phyloP scores from a whole-genome alignment of 1,284 basidiomycete genomes.

The Pseudozyma tsukubaensis region DNA sequence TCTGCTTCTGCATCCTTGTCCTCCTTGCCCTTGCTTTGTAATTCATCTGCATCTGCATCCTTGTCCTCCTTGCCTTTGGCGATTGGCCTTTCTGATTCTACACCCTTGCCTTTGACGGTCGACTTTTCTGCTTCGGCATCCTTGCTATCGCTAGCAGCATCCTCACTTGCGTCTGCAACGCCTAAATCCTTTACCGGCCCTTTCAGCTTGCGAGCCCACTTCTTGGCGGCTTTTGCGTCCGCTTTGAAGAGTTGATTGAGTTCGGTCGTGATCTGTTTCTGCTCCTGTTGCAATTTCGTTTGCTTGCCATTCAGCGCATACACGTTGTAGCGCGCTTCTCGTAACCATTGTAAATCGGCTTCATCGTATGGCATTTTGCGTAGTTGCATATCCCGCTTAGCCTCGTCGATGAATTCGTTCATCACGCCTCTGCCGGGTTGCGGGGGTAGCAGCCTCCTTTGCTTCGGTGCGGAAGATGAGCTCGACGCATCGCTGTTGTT shows the following conservation, averaged over 20 bases:
- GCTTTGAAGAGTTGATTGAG: slow-evolving; percentile 5
- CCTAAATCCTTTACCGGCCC: too few species aligned
- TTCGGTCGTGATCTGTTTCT: slow-evolving; percentile 13
- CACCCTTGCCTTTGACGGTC: background rate
- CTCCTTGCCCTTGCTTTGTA: too few species aligned
- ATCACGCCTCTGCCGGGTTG: slow-evolving; percentile 16
- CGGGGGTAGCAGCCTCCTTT: slow-evolving; percentile 6
- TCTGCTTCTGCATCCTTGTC: background rate
- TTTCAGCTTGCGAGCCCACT: too few species aligned
- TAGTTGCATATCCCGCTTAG: slow-evolving; percentile 29
- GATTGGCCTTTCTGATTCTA: background rate
- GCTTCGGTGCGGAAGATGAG: slow-evolving; percentile 4
- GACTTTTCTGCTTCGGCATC: too few species aligned
- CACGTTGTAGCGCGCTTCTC: slow-evolving; percentile 6
- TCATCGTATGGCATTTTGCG: slow-evolving; percentile 27
- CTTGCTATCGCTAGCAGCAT: background rate
- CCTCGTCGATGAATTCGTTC: slow-evolving; percentile 32
- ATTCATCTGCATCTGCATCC: background rate
- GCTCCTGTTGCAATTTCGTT: slow-evolving; percentile 20
- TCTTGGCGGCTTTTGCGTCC: slow-evolving; percentile 9
- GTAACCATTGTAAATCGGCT: slow-evolving; percentile 29
- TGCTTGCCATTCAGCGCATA: slow-evolving; percentile 12
- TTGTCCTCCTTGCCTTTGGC: background rate
- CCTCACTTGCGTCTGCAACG: too few species aligned
- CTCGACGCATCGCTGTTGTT: background rate